Conservation (phyloP, 2,329 filamentous ascomycete genomes). For the Monosporascus sp. region DNA sequence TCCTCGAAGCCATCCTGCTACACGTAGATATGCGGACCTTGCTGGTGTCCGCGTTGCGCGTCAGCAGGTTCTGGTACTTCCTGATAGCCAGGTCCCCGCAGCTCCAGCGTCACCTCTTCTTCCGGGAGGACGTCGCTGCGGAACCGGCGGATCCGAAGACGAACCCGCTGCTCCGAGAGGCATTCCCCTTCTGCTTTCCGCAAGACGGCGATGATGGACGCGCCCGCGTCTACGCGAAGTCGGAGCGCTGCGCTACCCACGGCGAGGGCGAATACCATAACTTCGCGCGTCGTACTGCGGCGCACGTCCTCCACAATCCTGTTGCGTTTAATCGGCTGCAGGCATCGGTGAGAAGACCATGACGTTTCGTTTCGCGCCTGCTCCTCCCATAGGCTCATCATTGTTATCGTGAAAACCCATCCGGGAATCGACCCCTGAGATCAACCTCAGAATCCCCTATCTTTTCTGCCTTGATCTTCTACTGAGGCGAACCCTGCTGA, state of each 20-base stretch:
- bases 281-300: neutral
- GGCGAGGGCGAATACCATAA: neutral
- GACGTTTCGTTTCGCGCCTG: too few relatives aligned
- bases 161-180: conserved; percentile 2
- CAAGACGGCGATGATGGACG: neutral
- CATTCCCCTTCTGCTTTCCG: conserved; percentile 5
- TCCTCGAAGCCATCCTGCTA: conserved; percentile 7
- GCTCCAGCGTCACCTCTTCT: conserved; percentile 8
- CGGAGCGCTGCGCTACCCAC: neutral
- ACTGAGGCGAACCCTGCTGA: neutral
- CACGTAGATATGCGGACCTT: conserved; percentile 4
- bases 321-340: neutral
- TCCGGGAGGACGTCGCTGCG: conserved; percentile 1
- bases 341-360: neutral
- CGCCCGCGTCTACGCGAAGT: neutral
- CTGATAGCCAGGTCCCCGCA: conserved; percentile 1
- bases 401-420: too few relatives aligned
- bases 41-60: conserved; percentile 5
- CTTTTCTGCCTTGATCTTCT: neutral
- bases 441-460: too few relatives aligned
- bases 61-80: conserved; percentile 1
- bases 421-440: too few relatives aligned
- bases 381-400: too few relatives aligned
- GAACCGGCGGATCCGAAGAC: neutral
- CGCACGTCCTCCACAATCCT: neutral